Evolutionary conservation across 225 moss, liverwort and hornwort genomes (phyloP), one percentile per base, ranked within the genome.

Genomic region (Marchantia polymorpha): DNA sequence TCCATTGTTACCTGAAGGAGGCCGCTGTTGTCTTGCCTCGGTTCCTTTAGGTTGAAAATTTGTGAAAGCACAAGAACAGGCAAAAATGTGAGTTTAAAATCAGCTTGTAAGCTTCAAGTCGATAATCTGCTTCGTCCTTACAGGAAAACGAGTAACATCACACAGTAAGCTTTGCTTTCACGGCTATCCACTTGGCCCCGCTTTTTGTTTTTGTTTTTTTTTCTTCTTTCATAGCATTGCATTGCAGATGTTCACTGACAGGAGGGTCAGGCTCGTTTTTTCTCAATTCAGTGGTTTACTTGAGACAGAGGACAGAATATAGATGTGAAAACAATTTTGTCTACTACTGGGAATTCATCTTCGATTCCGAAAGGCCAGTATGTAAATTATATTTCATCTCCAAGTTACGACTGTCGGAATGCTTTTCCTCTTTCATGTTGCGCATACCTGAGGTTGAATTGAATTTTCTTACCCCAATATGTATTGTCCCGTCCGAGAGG

Each of bases 11-110:
- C 91, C 87, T 91, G 91, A 64, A 78, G 14, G 65, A 97, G 88
- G 58, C 97, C 97, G 74, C 94, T 97, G 23, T 97, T 97, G 77
- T 89, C 88, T 72, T 94, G 91, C 22, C 90, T 89, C 0, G 93
- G 93, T 90, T 97, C 97, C 97, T 97, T 84, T 83, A 1, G n/a
- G 27, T 27, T 11, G 19, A 39, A 7, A 1, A 7, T 12, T 14
- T 25, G 22, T 69, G 30, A 27, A 50, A 30, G 22, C 48, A 29
- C 77, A 78, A 52, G 23, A 20, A 25, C 61, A 51, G 54, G 10
- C 71, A 39, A n/a, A n/a, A 49, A 20, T 22, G 39, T 71, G 1
- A 71, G 71, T 11, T 20, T 3, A 47, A 48, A 69, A 50, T 23
- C 20, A 50, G 48, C 9, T 69, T 47, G 22, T 8, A 50, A 71